Percentiles rank a stretch among this genome's conserved stretches.
phyloP scores from a whole-genome alignment of 2,329 filamentous ascomycete genomes.

The Fusarium nurragi region DNA sequence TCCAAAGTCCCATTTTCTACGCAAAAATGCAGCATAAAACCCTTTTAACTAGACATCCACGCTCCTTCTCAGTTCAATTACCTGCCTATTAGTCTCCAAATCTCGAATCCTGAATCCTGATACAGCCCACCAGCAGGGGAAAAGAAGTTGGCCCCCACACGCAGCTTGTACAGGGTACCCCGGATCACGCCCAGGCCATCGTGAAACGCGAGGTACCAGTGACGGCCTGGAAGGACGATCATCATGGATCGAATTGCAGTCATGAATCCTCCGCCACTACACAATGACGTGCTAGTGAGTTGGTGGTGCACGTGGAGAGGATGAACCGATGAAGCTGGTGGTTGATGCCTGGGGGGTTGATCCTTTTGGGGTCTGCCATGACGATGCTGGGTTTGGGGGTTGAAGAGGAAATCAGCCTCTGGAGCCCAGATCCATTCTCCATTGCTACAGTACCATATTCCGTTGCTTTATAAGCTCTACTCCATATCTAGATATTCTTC shows the following conservation, averaged over 20 bases:
- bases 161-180: slow-evolving; percentile 9
- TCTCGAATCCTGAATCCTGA: slow-evolving; percentile 17
- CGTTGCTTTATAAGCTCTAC: too few species aligned
- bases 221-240: not conserved
- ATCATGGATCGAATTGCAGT: slow-evolving; percentile 8
- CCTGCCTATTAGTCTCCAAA: not conserved
- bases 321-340: too few species aligned
- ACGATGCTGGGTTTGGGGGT: too few species aligned
- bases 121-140: not conserved
- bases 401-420: too few species aligned
- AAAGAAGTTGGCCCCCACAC: not conserved
- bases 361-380: too few species aligned
- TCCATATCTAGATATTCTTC: too few species aligned
- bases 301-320: too few species aligned
- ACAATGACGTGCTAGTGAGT: slow-evolving; percentile 10
- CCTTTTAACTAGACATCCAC: slow-evolving; percentile 5
- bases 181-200: not conserved
- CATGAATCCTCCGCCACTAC: not conserved
- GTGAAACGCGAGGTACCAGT: not conserved
- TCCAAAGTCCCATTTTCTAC: not conserved
- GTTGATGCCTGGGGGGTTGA: too few species aligned
- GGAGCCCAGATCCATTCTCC: too few species aligned
- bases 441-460: too few species aligned
- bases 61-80: not conserved
- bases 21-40: not conserved